Base-by-base conservation (phyloP, 495 filamentous ascomycete genomes). In the Tuber brumale region DNA sequence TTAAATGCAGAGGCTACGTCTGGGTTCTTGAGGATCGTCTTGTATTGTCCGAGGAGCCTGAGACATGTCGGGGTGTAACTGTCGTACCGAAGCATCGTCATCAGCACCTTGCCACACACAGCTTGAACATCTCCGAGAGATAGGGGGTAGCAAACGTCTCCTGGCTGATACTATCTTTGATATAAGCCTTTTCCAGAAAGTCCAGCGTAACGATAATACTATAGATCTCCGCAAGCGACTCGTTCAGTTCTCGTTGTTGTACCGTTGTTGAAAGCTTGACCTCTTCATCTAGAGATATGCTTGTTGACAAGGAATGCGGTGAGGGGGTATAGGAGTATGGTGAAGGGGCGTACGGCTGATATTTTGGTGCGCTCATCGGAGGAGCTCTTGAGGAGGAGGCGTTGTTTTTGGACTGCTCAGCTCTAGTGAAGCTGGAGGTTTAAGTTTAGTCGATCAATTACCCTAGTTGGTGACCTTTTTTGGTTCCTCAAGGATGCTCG, bases 171-270 rank as follows among this genome's bases (percentile, higher is more conserved):
- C 93, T 94, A 87, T 99, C 95, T 84, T 96, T 95, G 70, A 98
- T 91, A 85, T 95, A 98, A 21, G 95, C 96, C 83, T 96, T 97
- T 82, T 99, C 95, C 10, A 99, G 87, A 72, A 94, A 94, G 82
- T 99, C 95, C 35, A 99, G 86, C 0, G 95, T 97, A 75, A 97
- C 89, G 37, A 98, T 95, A 76, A 99, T 97, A 85, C 94, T 96
- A 85, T 98, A 98, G 71, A 99, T 91, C 82, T 99, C 95, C 71
- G 95, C 95, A 18, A 99, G 89, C 2, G 95, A 97, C 82, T 97
- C 95, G 85, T 97, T 92, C 6, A 98, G 89, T 82, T 98, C 95
- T 41, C 95, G 90, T 84, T 97, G 93, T 43, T 91, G 91, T 71
- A 92, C 89, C 39, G 90, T 96, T 9, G 92, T 90, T 71, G 92